Conservation (phyloP, 2,329 filamentous ascomycete species). For the Aspergillus novofumigatus region DNA sequence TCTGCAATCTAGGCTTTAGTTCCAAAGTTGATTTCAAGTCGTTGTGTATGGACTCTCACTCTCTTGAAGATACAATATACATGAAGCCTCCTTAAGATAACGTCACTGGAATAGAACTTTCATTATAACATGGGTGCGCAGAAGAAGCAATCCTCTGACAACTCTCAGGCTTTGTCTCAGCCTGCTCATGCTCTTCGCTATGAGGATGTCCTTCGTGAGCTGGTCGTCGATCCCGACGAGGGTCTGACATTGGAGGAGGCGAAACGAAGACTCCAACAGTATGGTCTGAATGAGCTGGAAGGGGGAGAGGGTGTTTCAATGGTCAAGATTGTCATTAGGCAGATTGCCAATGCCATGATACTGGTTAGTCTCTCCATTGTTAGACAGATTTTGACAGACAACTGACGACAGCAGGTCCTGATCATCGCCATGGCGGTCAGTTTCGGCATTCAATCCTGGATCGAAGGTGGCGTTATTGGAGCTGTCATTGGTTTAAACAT, state of each 20-base stretch:
- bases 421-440: constrained; percentile 68
- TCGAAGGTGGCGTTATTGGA: constrained; percentile 58
- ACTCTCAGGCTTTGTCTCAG: constrained; percentile 51
- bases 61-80: constrained; percentile 28
- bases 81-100: constrained; percentile 29
- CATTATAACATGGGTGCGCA: not conserved
- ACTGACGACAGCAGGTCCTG: constrained; percentile 56
- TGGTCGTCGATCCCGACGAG: constrained; percentile 53
- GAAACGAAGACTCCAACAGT: constrained; percentile 50
- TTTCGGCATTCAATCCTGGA: constrained; percentile 54
- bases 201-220: constrained; percentile 51
- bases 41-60: constrained; percentile 31
- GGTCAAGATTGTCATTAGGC: constrained; percentile 64
- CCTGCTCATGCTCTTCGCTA: constrained; percentile 61
- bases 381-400: not conserved
- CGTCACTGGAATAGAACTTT: constrained; percentile 5
- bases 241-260: constrained; percentile 56
- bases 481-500: constrained; percentile 58
- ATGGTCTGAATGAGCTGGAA: constrained; percentile 63
- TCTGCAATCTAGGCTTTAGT: not conserved
- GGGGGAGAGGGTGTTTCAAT: constrained; percentile 62
- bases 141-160: constrained; percentile 18
- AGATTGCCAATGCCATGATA: constrained; percentile 67
- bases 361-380: constrained; percentile 44
- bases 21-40: not conserved